Conservation (phyloP, 108 stramenopile genomes). For the Schizochytrium sp. region DNA sequence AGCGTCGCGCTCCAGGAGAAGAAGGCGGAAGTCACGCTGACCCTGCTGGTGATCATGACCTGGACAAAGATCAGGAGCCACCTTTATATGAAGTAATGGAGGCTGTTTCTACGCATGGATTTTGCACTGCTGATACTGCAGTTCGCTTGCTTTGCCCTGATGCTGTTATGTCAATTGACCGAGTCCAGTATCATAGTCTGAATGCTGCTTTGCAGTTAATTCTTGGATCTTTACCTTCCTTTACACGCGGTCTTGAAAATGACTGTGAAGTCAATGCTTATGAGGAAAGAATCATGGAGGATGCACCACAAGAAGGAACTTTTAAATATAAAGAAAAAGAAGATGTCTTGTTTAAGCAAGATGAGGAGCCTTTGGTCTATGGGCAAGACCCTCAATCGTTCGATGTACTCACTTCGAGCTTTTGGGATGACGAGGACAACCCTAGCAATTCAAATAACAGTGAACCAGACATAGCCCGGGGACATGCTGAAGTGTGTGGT, state of each 20-base stretch:
- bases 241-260: slow-evolving; percentile 4
- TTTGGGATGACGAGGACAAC: neutral
- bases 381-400: neutral
- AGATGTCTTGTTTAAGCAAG: neutral
- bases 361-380: neutral
- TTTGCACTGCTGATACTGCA: slow-evolving; percentile 30
- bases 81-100: slow-evolving; percentile 43
- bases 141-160: slow-evolving; percentile 13
- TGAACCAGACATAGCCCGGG: neutral
- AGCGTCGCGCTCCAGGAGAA: slow-evolving; percentile 37
- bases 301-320: neutral
- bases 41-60: slow-evolving; percentile 44
- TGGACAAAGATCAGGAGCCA: slow-evolving; percentile 55
- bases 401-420: neutral
- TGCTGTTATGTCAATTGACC: neutral
- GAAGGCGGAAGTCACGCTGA: neutral
- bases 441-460: neutral
- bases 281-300: no score
- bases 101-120: slow-evolving; percentile 28
- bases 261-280: neutral
- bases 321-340: neutral
- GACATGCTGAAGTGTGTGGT: neutral
- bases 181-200: slow-evolving; percentile 9
- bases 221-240: neutral
- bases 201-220: slow-evolving; percentile 11